phyloP scores from a whole-genome alignment of 1,139 yeast species.

The Schwanniomyces etchellsii region DNA sequence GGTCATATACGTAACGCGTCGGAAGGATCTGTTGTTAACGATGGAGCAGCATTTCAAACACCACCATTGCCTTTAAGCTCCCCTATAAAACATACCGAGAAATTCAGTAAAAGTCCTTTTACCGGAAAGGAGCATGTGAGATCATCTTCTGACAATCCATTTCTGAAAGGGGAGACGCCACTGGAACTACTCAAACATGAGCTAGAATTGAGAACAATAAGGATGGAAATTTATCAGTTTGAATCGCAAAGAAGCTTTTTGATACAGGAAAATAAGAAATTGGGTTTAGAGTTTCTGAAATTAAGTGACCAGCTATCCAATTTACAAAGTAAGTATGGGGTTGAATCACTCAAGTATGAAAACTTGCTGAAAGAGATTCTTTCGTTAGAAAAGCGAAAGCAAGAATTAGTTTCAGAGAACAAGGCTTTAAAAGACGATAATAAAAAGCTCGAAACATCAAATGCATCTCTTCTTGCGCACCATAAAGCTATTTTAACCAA shows the following conservation, averaged over 20 bases:
- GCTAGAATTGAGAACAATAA: slow-evolving; percentile 31
- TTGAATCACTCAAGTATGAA: slow-evolving; percentile 23
- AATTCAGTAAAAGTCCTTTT: slow-evolving; percentile 3
- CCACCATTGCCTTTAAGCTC: slow-evolving; percentile 37
- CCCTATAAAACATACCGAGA: slow-evolving; percentile 10
- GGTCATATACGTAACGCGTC: slow-evolving; percentile 38
- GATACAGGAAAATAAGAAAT: slow-evolving; percentile 23
- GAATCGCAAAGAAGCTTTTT: slow-evolving; percentile 21
- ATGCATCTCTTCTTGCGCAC: neutral
- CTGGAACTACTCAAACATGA: slow-evolving; percentile 10
- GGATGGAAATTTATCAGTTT: slow-evolving; percentile 38
- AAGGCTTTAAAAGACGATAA: slow-evolving; percentile 21
- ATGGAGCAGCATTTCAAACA: slow-evolving; percentile 34
- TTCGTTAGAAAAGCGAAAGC: slow-evolving; percentile 22
- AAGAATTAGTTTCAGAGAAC: slow-evolving; percentile 18
- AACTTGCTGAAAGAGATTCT: slow-evolving; percentile 22
- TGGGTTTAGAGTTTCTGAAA: slow-evolving; percentile 23
- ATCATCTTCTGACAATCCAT: slow-evolving; percentile 35
- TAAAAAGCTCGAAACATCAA: slow-evolving; percentile 13
- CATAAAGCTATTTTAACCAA: neutral
- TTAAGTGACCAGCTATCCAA: slow-evolving; percentile 21
- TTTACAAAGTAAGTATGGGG: slow-evolving; percentile 17
- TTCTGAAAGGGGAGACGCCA: slow-evolving; percentile 9
- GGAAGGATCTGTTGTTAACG: slow-evolving; percentile 31
- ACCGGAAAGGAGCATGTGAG: slow-evolving; percentile 24